A percentile compares a stretch with the other conserved stretches of the same genome.
phyloP scores from a whole-genome alignment of 495 filamentous ascomycete genomes.

The Friedmanniomyces simplex region DNA sequence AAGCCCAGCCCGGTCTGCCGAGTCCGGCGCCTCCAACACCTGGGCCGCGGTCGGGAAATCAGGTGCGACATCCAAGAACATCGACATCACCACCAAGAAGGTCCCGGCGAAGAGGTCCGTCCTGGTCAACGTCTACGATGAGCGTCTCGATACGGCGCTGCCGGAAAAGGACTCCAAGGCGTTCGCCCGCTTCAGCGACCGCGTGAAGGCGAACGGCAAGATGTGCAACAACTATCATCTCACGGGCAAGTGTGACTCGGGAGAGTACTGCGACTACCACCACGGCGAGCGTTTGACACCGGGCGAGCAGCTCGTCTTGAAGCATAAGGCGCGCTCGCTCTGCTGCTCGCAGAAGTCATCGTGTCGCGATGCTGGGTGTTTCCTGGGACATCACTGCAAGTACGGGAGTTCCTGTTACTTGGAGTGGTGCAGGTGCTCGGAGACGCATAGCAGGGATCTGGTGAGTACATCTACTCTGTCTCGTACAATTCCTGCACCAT shows the following conservation, averaged over 20 bases:
- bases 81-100: slow-evolving; percentile 26
- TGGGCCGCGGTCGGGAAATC: slow-evolving; percentile 30
- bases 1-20: slow-evolving; percentile 10
- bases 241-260: slow-evolving; percentile 24
- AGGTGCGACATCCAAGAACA: slow-evolving; percentile 20
- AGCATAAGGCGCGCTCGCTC: slow-evolving; percentile 23
- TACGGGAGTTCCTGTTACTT: neutral
- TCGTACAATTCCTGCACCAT: neutral
- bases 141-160: slow-evolving; percentile 28
- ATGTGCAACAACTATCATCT: slow-evolving; percentile 33
- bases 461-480: neutral
- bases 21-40: slow-evolving; percentile 10
- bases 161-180: slow-evolving; percentile 19
- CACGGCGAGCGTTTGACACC: slow-evolving; percentile 26
- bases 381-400: slow-evolving; percentile 21
- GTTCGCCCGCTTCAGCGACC: slow-evolving; percentile 19
- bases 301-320: slow-evolving; percentile 26
- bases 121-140: slow-evolving; percentile 25
- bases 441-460: slow-evolving; percentile 15
- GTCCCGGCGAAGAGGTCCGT: slow-evolving; percentile 17
- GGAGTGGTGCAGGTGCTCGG: slow-evolving; percentile 12
- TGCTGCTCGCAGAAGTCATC: slow-evolving; percentile 15
- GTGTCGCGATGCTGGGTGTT: slow-evolving; percentile 29
- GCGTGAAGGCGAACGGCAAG: slow-evolving; percentile 20
- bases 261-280: slow-evolving; percentile 25